Percentiles rank a stretch among this genome's conserved stretches.
phyloP scores from a whole-genome alignment of 371 early-diverging fungal species.

The Mucor saturninus region DNA sequence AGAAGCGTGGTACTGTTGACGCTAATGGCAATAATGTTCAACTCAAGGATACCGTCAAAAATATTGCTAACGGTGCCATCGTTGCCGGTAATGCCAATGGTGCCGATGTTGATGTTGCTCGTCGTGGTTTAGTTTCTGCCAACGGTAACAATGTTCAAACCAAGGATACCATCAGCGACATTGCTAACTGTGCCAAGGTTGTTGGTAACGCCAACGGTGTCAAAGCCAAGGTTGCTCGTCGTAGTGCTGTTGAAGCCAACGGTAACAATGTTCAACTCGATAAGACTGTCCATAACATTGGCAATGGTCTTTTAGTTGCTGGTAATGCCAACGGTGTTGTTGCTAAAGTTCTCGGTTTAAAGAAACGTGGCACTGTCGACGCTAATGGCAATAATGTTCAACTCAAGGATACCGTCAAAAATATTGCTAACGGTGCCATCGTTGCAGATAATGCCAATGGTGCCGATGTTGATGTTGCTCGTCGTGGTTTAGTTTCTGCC shows the following conservation, averaged over 20 bases:
- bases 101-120: background rate
- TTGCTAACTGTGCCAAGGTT: background rate
- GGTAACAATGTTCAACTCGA: slow-evolving; percentile 2
- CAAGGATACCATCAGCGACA: background rate
- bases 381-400: slow-evolving; percentile 6
- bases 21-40: background rate
- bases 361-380: slow-evolving; percentile 1
- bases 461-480: background rate
- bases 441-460: background rate
- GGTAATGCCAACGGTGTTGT: background rate
- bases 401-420: background rate
- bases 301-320: background rate
- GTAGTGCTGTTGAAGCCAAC: slow-evolving; percentile 5
- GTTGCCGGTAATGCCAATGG: too few species aligned
- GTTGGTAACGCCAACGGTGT: background rate
- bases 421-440: background rate
- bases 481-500: slow-evolving; percentile 2
- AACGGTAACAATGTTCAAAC: slow-evolving; percentile 8
- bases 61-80: background rate
- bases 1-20: background rate
- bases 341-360: background rate
- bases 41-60: background rate
- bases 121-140: slow-evolving; percentile 1
- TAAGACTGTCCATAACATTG: background rate
- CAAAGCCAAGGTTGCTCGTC: background rate